A percentile compares a stretch with the other conserved stretches of the same genome.
Conservation (phyloP, 768 basidiomycete species). For the Podaxis pistillaris region DNA sequence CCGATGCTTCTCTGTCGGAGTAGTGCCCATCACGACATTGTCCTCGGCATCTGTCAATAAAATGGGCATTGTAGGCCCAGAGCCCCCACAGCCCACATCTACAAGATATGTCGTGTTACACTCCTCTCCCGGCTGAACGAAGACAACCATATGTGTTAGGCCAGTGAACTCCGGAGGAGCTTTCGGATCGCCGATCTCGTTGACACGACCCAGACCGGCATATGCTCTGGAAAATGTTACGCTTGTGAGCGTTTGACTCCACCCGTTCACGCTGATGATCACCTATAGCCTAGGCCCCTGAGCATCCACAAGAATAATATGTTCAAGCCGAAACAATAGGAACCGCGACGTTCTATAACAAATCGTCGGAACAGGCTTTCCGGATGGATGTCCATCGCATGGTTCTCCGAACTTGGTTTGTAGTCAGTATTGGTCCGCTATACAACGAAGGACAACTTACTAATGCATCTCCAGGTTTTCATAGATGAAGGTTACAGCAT, state of each 20-base stretch:
- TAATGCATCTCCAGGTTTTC: constrained; percentile 10
- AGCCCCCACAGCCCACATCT: constrained; percentile 9
- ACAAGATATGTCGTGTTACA: constrained; percentile 10
- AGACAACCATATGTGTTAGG: constrained; percentile 8
- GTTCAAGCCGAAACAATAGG: constrained; percentile 7
- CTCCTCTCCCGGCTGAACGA: constrained; percentile 7
- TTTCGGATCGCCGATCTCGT: neutral
- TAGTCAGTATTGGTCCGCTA: neutral
- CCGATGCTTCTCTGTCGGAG: constrained; percentile 10
- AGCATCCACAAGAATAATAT: constrained; percentile 9
- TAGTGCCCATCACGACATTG: constrained; percentile 10
- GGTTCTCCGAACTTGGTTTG: neutral
- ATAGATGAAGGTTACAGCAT: constrained; percentile 3
- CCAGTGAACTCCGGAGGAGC: neutral
- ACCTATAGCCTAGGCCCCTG: neutral
- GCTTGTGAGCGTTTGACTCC: neutral
- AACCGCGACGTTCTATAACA: neutral
- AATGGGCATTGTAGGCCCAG: constrained; percentile 4
- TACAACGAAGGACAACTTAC: neutral
- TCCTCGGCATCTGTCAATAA: constrained; percentile 12
- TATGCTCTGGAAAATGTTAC: constrained; percentile 1
- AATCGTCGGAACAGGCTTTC: neutral
- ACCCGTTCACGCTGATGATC: neutral
- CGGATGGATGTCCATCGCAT: neutral
- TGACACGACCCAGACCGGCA: constrained; percentile 2